phyloP scores from a whole-genome alignment of 2,329 filamentous ascomycete species.

The Scedosporium dehoogii region DNA sequence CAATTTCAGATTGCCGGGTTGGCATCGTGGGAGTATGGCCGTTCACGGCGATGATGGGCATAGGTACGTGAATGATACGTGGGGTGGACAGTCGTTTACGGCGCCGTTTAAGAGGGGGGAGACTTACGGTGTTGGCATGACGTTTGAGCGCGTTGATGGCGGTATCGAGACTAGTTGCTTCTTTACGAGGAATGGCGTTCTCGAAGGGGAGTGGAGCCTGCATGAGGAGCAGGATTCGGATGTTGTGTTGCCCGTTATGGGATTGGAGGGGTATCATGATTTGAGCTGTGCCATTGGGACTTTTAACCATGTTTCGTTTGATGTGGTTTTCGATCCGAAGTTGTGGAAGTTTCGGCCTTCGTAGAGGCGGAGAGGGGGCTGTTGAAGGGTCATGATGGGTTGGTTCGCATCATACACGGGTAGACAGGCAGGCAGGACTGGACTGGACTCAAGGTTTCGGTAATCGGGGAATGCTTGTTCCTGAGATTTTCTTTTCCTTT shows the following conservation, averaged over 20 bases:
- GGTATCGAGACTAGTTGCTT: constrained; percentile 49
- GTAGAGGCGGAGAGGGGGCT: background rate
- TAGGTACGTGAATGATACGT: constrained; percentile 64
- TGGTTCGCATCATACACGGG: too few species aligned
- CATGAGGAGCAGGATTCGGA: constrained; percentile 63
- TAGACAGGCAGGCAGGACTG: background rate
- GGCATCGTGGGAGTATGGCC: constrained; percentile 65
- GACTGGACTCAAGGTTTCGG: background rate
- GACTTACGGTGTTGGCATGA: constrained; percentile 63
- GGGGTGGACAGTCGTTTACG: constrained; percentile 62
- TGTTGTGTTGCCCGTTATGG: constrained; percentile 51
- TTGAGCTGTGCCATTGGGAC: constrained; percentile 61
- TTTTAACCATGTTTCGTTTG: constrained; percentile 58
- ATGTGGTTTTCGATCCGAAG: constrained; percentile 51
- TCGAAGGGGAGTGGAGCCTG: constrained; percentile 56
- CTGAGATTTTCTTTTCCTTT: background rate
- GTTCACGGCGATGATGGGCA: constrained; percentile 76
- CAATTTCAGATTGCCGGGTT: constrained; percentile 66
- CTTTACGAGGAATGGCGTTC: constrained; percentile 57
- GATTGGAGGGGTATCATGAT: constrained; percentile 63
- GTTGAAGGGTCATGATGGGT: background rate
- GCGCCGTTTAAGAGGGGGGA: constrained; percentile 53
- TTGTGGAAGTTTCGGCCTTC: constrained; percentile 42
- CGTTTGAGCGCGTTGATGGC: constrained; percentile 32
- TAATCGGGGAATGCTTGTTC: background rate